Conservation (phyloP, 2,329 filamentous ascomycete genomes). For the Rachicladosporium sp. region DNA sequence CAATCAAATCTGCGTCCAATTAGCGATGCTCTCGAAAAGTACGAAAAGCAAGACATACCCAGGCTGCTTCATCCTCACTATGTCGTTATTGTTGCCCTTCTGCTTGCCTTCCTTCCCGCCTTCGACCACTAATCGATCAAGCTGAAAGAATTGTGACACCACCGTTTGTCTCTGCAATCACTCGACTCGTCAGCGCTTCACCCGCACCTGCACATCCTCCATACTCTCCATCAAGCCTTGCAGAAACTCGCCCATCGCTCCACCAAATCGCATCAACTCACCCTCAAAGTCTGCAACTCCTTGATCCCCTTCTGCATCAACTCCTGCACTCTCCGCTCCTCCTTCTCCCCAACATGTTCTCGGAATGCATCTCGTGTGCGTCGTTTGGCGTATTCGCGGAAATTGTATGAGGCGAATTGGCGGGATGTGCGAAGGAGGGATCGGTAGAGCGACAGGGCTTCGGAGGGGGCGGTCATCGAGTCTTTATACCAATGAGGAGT, state of each 20-base stretch:
- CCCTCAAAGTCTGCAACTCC: conserved; percentile 84
- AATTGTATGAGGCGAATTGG: conserved; percentile 92
- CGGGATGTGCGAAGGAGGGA: conserved; percentile 75
- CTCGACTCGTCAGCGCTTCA: conserved; percentile 24
- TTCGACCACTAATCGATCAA: conserved; percentile 86
- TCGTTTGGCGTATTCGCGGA: conserved; percentile 88
- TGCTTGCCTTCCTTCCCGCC: conserved; percentile 70
- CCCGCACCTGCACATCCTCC: too few species aligned
- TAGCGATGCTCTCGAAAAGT: too few species aligned
- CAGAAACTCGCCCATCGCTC: too few species aligned
- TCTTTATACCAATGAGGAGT: too few species aligned
- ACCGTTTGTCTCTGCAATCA: conserved; percentile 72
- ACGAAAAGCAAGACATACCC: conserved; percentile 43
- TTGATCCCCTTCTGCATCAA: conserved; percentile 78
- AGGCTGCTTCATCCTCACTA: conserved; percentile 65
- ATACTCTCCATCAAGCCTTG: too few species aligned
- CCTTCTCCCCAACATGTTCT: conserved; percentile 61
- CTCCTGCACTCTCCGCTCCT: conserved; percentile 70
- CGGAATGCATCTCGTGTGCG: conserved; percentile 84
- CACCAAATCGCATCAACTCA: conserved; percentile 30
- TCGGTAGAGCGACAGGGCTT: conserved; percentile 49
- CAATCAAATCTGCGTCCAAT: too few species aligned
- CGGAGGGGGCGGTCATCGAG: conserved; percentile 2
- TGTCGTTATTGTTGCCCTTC: conserved; percentile 50
- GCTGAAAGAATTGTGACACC: conserved; percentile 87